Evolutionary conservation across 495 filamentous ascomycete genomes (phyloP).

Genomic region (Massariosphaeria phaeospora): DNA sequence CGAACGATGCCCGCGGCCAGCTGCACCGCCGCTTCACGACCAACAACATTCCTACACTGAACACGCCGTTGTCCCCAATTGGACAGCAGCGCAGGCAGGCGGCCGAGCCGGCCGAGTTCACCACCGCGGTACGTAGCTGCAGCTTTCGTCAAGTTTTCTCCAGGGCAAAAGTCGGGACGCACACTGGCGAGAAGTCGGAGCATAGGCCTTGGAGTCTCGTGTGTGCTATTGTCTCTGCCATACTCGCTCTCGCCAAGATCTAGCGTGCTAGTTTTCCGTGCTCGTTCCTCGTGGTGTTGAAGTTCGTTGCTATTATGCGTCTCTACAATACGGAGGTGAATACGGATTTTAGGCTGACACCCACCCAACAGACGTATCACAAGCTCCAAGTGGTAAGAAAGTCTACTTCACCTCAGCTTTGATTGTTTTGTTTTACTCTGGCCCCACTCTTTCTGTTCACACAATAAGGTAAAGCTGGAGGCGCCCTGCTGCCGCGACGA

Average conservation of each 20-base stretch:
- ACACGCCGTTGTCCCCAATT: constrained; percentile 57
- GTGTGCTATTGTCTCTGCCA: background rate
- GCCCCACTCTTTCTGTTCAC: background rate
- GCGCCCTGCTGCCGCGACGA: background rate
- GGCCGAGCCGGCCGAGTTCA: constrained; percentile 54
- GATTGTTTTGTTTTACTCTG: constrained; percentile 3
- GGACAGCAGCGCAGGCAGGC: constrained; percentile 53
- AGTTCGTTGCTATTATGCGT: background rate
- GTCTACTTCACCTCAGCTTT: constrained; percentile 17
- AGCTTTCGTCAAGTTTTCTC: background rate
- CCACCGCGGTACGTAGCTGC: constrained; percentile 42
- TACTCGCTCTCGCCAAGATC: too few relatives aligned
- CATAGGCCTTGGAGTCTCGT: too few relatives aligned
- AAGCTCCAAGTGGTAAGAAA: constrained; percentile 56
- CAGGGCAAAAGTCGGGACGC: too few relatives aligned
- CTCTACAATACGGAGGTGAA: constrained; percentile 6
- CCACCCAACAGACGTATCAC: constrained; percentile 46
- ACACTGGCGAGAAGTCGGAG: too few relatives aligned
- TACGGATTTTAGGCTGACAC: constrained; percentile 13
- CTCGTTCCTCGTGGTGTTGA: background rate
- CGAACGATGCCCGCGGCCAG: constrained; percentile 62
- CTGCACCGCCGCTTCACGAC: constrained; percentile 92
- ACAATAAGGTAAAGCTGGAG: background rate
- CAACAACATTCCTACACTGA: constrained; percentile 67
- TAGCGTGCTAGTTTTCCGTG: background rate